Conservation (phyloP, 176 grass and related monocot genomes). For the Otatea glauca region DNA sequence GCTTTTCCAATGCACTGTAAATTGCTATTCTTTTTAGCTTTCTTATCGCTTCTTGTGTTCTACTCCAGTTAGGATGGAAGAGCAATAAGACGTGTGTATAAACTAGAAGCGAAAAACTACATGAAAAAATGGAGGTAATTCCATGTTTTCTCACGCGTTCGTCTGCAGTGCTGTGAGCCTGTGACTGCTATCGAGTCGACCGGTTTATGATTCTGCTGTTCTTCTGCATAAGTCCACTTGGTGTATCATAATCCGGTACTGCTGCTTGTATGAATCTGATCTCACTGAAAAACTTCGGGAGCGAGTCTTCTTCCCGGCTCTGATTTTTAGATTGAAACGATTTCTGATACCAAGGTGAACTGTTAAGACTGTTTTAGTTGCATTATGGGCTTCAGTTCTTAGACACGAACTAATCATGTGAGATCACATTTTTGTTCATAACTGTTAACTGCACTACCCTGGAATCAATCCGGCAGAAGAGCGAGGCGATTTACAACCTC, state of each 20-base stretch:
- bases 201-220: not conserved
- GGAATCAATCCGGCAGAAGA: too few relatives aligned
- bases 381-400: too few relatives aligned
- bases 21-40: not conserved
- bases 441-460: too few relatives aligned
- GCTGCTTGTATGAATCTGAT: not conserved
- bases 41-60: not conserved
- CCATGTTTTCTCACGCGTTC: constrained; percentile 32
- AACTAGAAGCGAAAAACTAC: not conserved
- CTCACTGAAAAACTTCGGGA: not conserved
- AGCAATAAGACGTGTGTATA: constrained; percentile 49
- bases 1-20: constrained; percentile 24
- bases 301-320: not conserved
- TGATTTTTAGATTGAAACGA: not conserved
- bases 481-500: too few relatives aligned
- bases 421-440: too few relatives aligned
- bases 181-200: not conserved
- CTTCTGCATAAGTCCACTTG: not conserved
- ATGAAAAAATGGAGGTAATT: constrained; percentile 60
- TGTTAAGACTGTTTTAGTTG: too few relatives aligned
- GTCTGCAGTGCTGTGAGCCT: not conserved
- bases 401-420: too few relatives aligned
- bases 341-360: too few relatives aligned
- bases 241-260: not conserved
- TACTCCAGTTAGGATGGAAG: not conserved